Evolutionary conservation across 306 rosid genomes (phyloP), one percentile per base, ranked within the genome.

Genomic region (Comarum palustre): DNA sequence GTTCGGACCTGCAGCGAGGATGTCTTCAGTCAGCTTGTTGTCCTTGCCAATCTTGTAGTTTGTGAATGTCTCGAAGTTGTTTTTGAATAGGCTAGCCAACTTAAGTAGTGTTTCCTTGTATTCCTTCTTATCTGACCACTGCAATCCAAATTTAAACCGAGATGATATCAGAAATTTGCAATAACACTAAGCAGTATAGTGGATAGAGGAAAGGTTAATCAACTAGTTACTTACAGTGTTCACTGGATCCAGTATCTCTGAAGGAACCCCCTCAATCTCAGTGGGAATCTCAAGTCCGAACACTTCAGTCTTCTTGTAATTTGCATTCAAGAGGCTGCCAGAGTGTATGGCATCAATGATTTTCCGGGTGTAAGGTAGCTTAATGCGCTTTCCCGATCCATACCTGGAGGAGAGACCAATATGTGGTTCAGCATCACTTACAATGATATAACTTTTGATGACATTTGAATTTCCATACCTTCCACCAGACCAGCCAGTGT

Each of bases 401-500:
- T 88, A 92, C 68, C 95, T 88, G 82, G 64, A 77, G 50, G 59
- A 43, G 13, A 62, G 39, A n/a, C 45, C 12, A 11, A 25, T 14
- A 34, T 13, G 14, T 50, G 58, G 31, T 57, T 45, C 11, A 46
- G 27, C 43, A 54, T 32, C 39, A 20, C 17, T 36, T 75, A 0
- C 2, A 25, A 48, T 1, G 12, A 0, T 14, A 4, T 62, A 29
- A 50, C 6, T 12, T 24, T 32, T 8, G 1, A 46, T 9, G 2
- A 41, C 0, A 8, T 2, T 36, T 8, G 2, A 4, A 31, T 13
- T 3, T 17, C 17, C 69, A 42, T 84, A 90, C 93, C 96, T 88
- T 69, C 98, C 98, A 55, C 83, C 92, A 0, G 96, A 92, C 96
- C 96, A 92, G 73, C 95, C 98, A n/a, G 98, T 92, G 87, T 92